A percentile compares a stretch with the other conserved stretches of the same genome.
Conservation (phyloP, 345 rosid species). For the Moringa oleifera region DNA sequence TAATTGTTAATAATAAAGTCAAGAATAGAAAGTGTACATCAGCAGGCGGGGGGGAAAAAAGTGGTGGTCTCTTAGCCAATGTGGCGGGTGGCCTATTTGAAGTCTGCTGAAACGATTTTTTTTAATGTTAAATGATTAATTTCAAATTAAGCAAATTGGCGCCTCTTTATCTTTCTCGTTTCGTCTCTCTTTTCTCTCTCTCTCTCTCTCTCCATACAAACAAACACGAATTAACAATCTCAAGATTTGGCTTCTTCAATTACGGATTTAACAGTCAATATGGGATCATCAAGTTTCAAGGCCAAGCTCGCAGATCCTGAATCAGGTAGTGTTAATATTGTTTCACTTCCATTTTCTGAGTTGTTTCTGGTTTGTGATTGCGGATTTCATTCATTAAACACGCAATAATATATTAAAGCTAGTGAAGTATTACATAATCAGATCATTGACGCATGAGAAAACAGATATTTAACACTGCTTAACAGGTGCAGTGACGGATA, state of each 20-base stretch:
- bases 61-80: background rate
- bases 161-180: background rate
- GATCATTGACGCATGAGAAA: constrained; percentile 1
- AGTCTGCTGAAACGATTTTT: too few relatives aligned
- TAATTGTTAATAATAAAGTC: background rate
- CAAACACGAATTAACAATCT: too few relatives aligned
- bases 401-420: background rate
- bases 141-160: constrained; percentile 7
- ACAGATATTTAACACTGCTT: constrained; percentile 7
- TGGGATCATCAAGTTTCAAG: too few relatives aligned
- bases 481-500: background rate
- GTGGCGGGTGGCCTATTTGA: too few relatives aligned
- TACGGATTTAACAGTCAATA: too few relatives aligned
- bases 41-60: background rate
- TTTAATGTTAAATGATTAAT: too few relatives aligned
- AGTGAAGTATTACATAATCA: background rate
- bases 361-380: background rate
- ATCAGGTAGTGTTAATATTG: too few relatives aligned
- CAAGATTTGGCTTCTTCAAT: too few relatives aligned
- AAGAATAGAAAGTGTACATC: background rate
- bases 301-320: too few relatives aligned
- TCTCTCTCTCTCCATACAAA: too few relatives aligned
- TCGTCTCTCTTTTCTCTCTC: too few relatives aligned
- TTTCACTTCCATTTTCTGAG: too few relatives aligned
- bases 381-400: background rate